Percentiles rank a stretch among this genome's conserved stretches.
Evolutionary conservation across 1,284 basidiomycete genomes (phyloP).

Genomic region (Gymnopus androsaceus): DNA sequence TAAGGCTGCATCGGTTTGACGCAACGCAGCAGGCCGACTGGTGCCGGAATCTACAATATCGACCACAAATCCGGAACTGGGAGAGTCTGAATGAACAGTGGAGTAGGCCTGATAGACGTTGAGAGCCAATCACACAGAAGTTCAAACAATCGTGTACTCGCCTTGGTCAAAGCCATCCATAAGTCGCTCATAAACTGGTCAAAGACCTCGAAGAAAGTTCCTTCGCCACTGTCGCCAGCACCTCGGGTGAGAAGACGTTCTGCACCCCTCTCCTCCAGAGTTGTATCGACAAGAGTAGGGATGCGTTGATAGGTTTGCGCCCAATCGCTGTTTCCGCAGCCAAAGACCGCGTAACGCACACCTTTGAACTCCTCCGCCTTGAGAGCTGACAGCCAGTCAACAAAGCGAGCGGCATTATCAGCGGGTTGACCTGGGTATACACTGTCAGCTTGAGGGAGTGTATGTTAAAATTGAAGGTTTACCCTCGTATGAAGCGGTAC

Average conservation of each 20-base stretch:
- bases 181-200: conserved; percentile 46
- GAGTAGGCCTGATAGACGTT: conserved; percentile 26
- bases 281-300: conserved; percentile 44
- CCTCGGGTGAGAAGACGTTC: conserved; percentile 42
- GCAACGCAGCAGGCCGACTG: conserved; percentile 37
- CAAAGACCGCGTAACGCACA: conserved; percentile 51
- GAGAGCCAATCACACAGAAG: background rate
- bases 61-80: conserved; percentile 29
- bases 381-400: conserved; percentile 42
- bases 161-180: conserved; percentile 41
- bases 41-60: conserved; percentile 36
- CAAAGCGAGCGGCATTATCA: conserved; percentile 51
- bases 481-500: conserved; percentile 58
- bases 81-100: conserved; percentile 24
- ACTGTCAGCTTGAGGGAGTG: background rate
- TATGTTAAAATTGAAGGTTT: background rate
- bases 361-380: conserved; percentile 34
- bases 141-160: conserved; percentile 16
- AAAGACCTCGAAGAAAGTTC: conserved; percentile 47
- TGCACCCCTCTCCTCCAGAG: conserved; percentile 42
- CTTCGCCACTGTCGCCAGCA: conserved; percentile 44
- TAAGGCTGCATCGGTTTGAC: conserved; percentile 41
- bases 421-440: conserved; percentile 41
- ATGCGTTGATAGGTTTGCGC: conserved; percentile 53
- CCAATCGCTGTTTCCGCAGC: conserved; percentile 59